Evolutionary conservation across 345 rosid genomes (phyloP).

Genomic region (Aegle marmelos): DNA sequence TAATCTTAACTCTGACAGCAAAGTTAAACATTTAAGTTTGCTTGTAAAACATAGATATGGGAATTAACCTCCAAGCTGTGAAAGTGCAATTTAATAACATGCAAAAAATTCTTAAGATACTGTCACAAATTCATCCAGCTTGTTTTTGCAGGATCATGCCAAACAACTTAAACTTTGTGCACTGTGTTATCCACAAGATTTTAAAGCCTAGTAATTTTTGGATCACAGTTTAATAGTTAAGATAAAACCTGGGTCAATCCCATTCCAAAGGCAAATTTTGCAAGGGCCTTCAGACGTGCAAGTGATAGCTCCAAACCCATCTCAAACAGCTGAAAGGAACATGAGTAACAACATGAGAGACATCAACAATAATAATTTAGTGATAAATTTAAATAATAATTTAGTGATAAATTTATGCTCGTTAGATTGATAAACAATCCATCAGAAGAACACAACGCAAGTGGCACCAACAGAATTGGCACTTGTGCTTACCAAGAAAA

Average conservation of each 20-base stretch:
- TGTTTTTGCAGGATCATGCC: not conserved
- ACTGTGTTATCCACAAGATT: not conserved
- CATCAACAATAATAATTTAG: not conserved
- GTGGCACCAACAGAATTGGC: not conserved
- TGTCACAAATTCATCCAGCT: not conserved
- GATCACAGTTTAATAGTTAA: slow-evolving; percentile 1
- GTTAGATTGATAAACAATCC: not conserved
- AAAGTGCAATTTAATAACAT: not conserved
- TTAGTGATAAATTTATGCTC: not conserved
- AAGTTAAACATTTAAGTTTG: not conserved
- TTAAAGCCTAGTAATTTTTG: not conserved
- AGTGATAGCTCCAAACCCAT: slow-evolving; percentile 99
- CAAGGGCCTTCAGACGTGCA: slow-evolving; percentile 94
- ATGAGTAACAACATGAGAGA: not conserved
- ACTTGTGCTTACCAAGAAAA: slow-evolving; percentile 69
- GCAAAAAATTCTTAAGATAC: not conserved
- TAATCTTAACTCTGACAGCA: not conserved
- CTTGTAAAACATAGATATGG: not conserved
- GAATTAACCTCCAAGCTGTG: not conserved
- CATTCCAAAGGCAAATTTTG: slow-evolving; percentile 95
- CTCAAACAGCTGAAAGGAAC: slow-evolving; percentile 76
- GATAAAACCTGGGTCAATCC: slow-evolving; percentile 86
- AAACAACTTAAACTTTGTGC: not conserved
- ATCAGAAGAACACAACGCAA: not conserved
- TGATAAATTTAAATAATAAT: not conserved